phyloP scores from a whole-genome alignment of 2,329 filamentous ascomycete genomes.

The Mariannaea sp. region DNA sequence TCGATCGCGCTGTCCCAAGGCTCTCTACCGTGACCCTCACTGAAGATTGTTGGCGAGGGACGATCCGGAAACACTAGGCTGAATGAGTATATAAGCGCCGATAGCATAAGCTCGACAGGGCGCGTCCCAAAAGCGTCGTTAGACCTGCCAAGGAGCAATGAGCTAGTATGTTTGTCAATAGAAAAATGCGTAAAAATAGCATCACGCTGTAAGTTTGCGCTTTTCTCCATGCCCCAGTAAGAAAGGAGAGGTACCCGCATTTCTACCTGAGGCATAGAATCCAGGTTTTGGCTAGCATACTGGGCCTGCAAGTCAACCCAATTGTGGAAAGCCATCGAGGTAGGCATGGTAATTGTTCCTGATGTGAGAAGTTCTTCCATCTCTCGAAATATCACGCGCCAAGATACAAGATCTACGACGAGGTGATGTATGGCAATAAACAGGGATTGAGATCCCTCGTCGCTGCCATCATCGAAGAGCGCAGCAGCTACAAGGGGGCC shows the following conservation, averaged over 20 bases:
- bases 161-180: conserved; percentile 5
- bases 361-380: conserved; percentile 10
- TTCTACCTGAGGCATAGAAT: background rate
- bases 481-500: conserved; percentile 27
- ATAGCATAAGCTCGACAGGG: conserved; percentile 17
- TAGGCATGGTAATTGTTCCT: background rate
- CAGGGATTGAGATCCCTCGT: conserved; percentile 10
- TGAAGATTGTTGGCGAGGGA: conserved; percentile 41
- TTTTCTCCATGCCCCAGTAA: conserved; percentile 4
- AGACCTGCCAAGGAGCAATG: conserved; percentile 4
- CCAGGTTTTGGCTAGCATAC: background rate
- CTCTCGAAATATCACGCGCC: conserved; percentile 21
- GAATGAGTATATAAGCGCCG: conserved; percentile 42
- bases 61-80: conserved; percentile 41
- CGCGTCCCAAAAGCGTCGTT: conserved; percentile 17
- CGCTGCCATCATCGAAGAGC: conserved; percentile 6
- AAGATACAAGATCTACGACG: conserved; percentile 26
- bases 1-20: conserved; percentile 40
- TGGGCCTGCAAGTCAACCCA: conserved; percentile 5
- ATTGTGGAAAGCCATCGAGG: background rate
- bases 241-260: background rate
- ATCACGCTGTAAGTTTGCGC: background rate
- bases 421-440: conserved; percentile 33
- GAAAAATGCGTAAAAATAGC: background rate
- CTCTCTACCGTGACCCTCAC: conserved; percentile 49